Percentiles rank a stretch among this genome's conserved stretches.
Evolutionary conservation across 2,329 filamentous ascomycete species (phyloP).

Genomic region (Hymenoscyphus salicellus): DNA sequence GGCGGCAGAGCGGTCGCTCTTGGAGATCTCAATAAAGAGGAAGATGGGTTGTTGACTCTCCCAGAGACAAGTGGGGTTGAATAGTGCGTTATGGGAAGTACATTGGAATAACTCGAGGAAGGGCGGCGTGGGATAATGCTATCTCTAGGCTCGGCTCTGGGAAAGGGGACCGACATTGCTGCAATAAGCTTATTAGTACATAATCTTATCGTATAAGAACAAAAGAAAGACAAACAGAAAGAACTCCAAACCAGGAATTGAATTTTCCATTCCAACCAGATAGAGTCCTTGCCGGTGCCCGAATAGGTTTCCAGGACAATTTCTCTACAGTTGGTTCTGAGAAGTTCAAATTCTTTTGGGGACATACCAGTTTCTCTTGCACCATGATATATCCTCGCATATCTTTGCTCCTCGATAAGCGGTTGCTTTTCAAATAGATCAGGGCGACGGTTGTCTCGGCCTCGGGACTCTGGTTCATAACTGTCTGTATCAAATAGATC

Average conservation of each 20-base stretch:
- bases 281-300: neutral
- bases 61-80: neutral
- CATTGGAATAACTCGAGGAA: neutral
- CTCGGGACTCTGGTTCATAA: neutral
- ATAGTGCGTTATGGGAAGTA: neutral
- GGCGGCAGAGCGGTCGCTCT: too few species aligned
- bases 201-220: neutral
- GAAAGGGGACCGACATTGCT: too few species aligned
- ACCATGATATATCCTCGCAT: neutral
- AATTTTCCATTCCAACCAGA: conserved; percentile 2
- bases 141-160: too few species aligned
- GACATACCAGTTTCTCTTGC: neutral
- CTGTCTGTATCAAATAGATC: neutral
- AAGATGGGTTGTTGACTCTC: too few species aligned
- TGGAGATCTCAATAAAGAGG: too few species aligned
- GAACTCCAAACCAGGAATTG: neutral
- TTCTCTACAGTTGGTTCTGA: too few species aligned
- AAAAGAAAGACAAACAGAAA: neutral
- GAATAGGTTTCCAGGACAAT: too few species aligned
- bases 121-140: neutral
- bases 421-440: neutral
- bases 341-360: too few species aligned
- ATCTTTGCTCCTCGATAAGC: neutral
- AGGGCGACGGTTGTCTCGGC: neutral
- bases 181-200: too few species aligned